Percentiles rank a stretch among this genome's conserved stretches.
These are phyloP conservation scores for Oryza punctata DNA, from an alignment of 176 grass and related monocot species.

Conservation along the genomic window DNA sequence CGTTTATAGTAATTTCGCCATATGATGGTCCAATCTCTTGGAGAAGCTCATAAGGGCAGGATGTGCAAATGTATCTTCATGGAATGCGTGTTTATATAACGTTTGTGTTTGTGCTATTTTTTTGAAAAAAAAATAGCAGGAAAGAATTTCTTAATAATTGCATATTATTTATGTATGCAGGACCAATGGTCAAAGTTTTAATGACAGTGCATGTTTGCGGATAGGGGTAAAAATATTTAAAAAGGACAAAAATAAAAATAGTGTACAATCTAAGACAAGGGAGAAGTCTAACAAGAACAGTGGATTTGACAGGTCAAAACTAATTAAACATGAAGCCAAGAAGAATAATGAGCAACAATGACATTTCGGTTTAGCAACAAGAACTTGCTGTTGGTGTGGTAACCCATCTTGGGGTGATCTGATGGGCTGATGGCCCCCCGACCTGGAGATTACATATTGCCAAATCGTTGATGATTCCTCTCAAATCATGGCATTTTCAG, in stretches of 20 bases:
- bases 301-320: neutral
- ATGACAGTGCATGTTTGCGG: no score
- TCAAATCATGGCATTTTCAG: slow-evolving; percentile 3
- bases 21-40: no score
- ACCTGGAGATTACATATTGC: neutral
- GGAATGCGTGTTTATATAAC: no score
- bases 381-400: slow-evolving; percentile 8
- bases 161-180: neutral
- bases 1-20: no score
- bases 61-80: no score
- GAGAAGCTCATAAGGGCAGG: no score
- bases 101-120: no score
- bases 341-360: neutral
- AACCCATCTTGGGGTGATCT: neutral
- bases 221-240: no score
- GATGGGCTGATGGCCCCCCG: neutral
- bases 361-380: slow-evolving; percentile 17
- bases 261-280: neutral
- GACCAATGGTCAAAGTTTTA: neutral
- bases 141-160: neutral
- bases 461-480: neutral
- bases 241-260: neutral
- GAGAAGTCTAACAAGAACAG: neutral
- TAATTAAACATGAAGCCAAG: neutral
- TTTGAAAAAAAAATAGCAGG: neutral